Evolutionary conservation across 2,329 filamentous ascomycete species (phyloP), one percentile per base, ranked within the genome.

Genomic region (Arthrobotrys sphaeroides): DNA sequence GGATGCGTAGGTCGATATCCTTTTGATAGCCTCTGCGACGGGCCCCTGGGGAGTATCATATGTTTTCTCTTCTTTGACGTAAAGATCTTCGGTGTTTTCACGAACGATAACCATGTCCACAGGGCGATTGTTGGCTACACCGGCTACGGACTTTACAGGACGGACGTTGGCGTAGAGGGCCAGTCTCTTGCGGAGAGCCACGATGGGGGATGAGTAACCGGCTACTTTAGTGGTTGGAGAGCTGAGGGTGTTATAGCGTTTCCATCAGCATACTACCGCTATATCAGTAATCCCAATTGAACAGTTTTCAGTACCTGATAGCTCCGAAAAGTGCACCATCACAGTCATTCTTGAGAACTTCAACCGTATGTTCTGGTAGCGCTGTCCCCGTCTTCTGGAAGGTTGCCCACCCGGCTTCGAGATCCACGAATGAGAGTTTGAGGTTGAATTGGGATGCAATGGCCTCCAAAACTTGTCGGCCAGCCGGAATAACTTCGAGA

Each of bases 21-120:
- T 91, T 88, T 99, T 99, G 85, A 98, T 94, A 51, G 95, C 95
- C 85, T 98, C 94, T 78, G 95, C 94, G 70, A 98, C 91, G 85
- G 93, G 94, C 83, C 90, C 90, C 65, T 85, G 83, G 36, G 90
- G 86, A 31, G 88, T 89, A 64, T 92, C 88, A 82, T 88, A 90
- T 20, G 93, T 97, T 83, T 87, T 90, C 86, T 99, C 95, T 83
- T 98, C 91, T 86, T 98, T 98, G 80, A 99, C 94, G 75, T 83
- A 83, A 38, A 99, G 88, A 83, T 99, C 95, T 85, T 99, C 95
- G 31, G 95, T 99, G 86, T 99, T 99, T 85, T 99, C 95, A 78
- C 95, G 92, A 66, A 98, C 95, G 81, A 98, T 99, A 81, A 99
- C 95, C 83, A 99, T 90, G 84, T 99, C 95, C 81, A 97, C 93